Conservation (phyloP, 345 rosid species). For the Brassica rapa region DNA sequence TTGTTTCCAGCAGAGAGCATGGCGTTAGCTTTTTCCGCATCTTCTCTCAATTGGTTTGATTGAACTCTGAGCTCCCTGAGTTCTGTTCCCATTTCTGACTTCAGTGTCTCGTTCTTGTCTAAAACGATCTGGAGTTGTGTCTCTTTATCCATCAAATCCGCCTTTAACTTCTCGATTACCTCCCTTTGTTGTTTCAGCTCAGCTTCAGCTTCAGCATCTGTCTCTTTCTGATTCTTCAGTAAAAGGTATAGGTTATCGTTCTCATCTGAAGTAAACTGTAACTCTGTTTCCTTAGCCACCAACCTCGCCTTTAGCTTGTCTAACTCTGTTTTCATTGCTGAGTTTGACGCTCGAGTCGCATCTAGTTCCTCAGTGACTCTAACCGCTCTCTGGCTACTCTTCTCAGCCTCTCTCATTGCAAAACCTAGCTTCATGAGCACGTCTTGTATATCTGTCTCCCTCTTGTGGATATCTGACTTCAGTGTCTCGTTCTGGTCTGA, state of each 20-base stretch:
- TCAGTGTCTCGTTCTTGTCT: constrained; percentile 69
- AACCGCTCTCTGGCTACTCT: constrained; percentile 63
- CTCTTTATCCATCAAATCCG: constrained; percentile 74
- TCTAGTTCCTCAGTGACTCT: constrained; percentile 77
- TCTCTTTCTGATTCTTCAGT: not conserved
- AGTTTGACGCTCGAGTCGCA: constrained; percentile 72
- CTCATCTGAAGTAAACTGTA: not conserved
- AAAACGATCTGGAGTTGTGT: constrained; percentile 58
- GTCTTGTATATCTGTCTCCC: constrained; percentile 58
- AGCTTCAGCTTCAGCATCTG: constrained; percentile 2
- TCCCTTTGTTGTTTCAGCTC: constrained; percentile 52
- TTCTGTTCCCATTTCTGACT: constrained; percentile 44
- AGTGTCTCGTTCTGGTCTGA: not conserved
- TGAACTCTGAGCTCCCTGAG: constrained; percentile 88
- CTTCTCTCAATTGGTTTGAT: constrained; percentile 97
- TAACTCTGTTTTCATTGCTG: constrained; percentile 57
- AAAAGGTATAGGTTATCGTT: not conserved
- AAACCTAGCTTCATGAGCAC: constrained; percentile 68
- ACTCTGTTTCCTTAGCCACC: not conserved
- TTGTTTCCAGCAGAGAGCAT: constrained; percentile 83
- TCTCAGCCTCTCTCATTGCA: constrained; percentile 77
- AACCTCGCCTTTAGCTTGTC: not conserved
- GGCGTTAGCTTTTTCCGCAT: constrained; percentile 90
- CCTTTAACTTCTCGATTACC: constrained; percentile 56
- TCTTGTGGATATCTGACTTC: not conserved